Conservation (phyloP, 192 early-diverging fungal genomes). For the Chytriomyces sp. region DNA sequence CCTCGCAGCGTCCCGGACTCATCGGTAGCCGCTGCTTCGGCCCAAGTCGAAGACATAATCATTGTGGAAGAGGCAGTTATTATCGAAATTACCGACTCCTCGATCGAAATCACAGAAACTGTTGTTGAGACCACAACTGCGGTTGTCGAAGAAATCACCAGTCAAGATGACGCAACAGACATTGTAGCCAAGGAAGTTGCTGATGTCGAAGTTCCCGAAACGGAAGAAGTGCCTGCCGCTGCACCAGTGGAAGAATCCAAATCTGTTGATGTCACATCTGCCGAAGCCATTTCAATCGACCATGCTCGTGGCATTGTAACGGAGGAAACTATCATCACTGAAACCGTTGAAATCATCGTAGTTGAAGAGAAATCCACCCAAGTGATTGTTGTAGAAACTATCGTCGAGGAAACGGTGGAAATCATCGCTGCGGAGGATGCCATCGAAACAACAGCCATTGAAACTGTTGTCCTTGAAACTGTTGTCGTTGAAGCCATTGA, state of each 20-base stretch:
- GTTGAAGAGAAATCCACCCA: neutral
- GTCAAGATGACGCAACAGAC: neutral
- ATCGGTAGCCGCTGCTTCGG: too few species aligned
- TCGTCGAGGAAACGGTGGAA: conserved; percentile 9
- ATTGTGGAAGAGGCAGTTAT: neutral
- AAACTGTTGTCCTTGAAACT: neutral
- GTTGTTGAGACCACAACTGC: neutral
- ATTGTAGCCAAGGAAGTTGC: neutral
- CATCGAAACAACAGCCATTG: neutral
- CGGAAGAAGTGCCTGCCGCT: neutral
- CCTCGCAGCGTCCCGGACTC: too few species aligned
- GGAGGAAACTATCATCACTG: neutral
- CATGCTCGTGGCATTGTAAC: neutral
- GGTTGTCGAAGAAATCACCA: neutral
- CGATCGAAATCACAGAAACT: neutral
- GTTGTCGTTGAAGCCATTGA: neutral
- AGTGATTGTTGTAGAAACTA: too few species aligned
- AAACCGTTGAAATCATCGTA: neutral
- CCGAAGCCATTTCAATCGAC: neutral
- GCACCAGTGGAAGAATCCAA: neutral
- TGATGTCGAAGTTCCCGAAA: neutral
- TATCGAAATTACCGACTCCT: neutral
- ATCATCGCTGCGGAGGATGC: neutral
- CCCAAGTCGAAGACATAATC: too few species aligned
- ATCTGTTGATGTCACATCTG: neutral